A percentile compares a stretch with the other conserved stretches of the same genome.
Evolutionary conservation across 2,329 filamentous ascomycete genomes (phyloP).

Genomic region (Cadophora sp.): DNA sequence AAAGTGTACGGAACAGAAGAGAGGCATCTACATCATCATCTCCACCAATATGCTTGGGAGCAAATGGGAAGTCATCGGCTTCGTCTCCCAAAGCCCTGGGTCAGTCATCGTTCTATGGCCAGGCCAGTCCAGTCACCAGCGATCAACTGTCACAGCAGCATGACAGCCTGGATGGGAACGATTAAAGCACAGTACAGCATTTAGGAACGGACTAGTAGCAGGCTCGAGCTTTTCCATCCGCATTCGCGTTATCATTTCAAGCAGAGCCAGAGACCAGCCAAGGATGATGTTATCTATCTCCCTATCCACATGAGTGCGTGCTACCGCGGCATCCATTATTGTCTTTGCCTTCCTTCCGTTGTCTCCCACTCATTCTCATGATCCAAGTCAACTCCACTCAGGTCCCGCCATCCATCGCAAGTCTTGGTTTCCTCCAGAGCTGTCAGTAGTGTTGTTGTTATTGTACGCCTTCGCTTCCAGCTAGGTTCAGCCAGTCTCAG

Average conservation of each 20-base stretch:
- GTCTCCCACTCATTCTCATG: too few species aligned
- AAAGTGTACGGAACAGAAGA: neutral
- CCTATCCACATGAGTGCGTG: neutral
- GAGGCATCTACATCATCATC: neutral
- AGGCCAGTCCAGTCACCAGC: neutral
- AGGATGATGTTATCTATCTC: conserved; percentile 10
- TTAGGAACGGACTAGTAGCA: conserved; percentile 7
- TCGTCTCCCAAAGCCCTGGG: conserved; percentile 7
- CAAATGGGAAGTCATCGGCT: neutral
- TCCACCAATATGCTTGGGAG: neutral
- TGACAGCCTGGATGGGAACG: conserved; percentile 3
- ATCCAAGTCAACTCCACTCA: too few species aligned
- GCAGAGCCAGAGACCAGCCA: neutral
- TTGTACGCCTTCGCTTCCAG: neutral
- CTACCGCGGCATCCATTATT: neutral
- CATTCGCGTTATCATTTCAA: conserved; percentile 16
- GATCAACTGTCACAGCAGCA: neutral
- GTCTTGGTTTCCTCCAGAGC: neutral
- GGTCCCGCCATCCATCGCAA: neutral
- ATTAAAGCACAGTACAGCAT: neutral
- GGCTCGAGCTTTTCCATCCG: conserved; percentile 22
- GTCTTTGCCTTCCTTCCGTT: too few species aligned
- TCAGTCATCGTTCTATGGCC: conserved; percentile 3
- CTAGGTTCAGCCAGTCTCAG: conserved; percentile 3
- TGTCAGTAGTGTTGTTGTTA: neutral